Percentiles rank a stretch among this genome's conserved stretches.
phyloP scores from a whole-genome alignment of 352 stramenopile species.

The Globisporangium radiosum region DNA sequence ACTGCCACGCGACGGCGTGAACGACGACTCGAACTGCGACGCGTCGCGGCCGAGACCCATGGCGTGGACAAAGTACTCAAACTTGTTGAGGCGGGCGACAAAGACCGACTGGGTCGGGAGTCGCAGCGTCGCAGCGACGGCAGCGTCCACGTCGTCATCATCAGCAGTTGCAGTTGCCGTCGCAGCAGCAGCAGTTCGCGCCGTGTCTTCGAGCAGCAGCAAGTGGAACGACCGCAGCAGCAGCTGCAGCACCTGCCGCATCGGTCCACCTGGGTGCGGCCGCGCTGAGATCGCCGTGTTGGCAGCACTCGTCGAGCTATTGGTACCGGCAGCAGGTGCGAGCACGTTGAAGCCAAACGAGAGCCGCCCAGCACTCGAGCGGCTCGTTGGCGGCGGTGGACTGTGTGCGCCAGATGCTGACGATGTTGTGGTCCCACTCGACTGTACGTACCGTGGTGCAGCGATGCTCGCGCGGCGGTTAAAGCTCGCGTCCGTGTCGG shows the following conservation, averaged over 20 bases:
- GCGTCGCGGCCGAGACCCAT: constrained; percentile 70
- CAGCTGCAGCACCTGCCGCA: constrained; percentile 78
- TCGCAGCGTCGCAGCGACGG: constrained; percentile 12
- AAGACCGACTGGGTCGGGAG: constrained; percentile 57
- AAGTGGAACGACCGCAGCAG: constrained; percentile 71
- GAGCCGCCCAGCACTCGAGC: constrained; percentile 10
- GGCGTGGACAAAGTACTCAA: constrained; percentile 81
- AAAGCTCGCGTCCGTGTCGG: constrained; percentile 70
- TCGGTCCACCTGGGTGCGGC: constrained; percentile 68
- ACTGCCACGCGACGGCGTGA: constrained; percentile 43
- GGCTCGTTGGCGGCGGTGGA: constrained; percentile 20
- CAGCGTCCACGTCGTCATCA: neutral
- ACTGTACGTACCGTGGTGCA: constrained; percentile 15
- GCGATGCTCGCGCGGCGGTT: constrained; percentile 46
- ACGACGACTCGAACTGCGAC: constrained; percentile 67
- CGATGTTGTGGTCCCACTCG: constrained; percentile 16
- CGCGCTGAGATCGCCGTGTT: constrained; percentile 43
- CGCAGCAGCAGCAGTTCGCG: constrained; percentile 15
- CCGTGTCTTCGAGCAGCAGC: constrained; percentile 49
- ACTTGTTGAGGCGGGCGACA: constrained; percentile 70
- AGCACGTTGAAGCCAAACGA: constrained; percentile 38
- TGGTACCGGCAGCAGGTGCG: constrained; percentile 7
- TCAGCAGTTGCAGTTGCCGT: constrained; percentile 16
- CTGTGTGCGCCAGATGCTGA: constrained; percentile 30
- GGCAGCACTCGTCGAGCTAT: neutral